A percentile compares a stretch with the other conserved stretches of the same genome.
Evolutionary conservation across 345 rosid genomes (phyloP).

Genomic region (Theobroma cacao): DNA sequence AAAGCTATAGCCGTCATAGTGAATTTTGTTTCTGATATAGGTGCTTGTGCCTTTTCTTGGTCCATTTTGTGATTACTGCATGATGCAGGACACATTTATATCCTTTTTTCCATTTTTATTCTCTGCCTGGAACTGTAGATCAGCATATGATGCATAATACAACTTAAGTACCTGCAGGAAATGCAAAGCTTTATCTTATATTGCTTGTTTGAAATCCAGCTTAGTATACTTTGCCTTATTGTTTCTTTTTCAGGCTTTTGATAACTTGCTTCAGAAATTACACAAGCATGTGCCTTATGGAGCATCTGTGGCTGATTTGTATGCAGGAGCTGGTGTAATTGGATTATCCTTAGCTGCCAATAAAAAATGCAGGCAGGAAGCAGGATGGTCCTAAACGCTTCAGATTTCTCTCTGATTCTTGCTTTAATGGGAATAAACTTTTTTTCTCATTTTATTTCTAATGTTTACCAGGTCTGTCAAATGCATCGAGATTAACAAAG

Average conservation of each 20-base stretch:
- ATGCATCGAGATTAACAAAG: constrained; percentile 92
- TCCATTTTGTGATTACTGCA: not conserved
- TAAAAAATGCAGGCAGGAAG: constrained; percentile 80
- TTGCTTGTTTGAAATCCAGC: constrained; percentile 1
- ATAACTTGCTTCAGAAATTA: constrained; percentile 75
- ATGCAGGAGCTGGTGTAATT: constrained; percentile 97
- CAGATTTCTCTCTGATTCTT: not conserved
- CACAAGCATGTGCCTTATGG: constrained; percentile 82
- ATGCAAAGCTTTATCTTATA: not conserved
- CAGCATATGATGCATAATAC: not conserved
- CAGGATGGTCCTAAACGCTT: constrained; percentile 9
- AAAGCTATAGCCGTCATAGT: not conserved
- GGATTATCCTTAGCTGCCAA: constrained; percentile 85
- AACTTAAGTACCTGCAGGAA: constrained; percentile 3
- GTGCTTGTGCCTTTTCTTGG: not conserved
- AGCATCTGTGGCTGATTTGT: constrained; percentile 89
- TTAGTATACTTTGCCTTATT: not conserved
- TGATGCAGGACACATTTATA: not conserved
- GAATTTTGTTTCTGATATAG: not conserved
- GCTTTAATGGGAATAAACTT: not conserved
- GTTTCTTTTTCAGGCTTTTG: constrained; percentile 56
- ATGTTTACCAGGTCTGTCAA: constrained; percentile 66
- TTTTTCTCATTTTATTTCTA: constrained; percentile 13
- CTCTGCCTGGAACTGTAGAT: not conserved
- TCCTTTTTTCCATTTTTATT: not conserved